Evolutionary conservation across 2,329 filamentous ascomycete species (phyloP), one percentile per base, ranked within the genome.

Genomic region (Alternaria ventricosa): DNA sequence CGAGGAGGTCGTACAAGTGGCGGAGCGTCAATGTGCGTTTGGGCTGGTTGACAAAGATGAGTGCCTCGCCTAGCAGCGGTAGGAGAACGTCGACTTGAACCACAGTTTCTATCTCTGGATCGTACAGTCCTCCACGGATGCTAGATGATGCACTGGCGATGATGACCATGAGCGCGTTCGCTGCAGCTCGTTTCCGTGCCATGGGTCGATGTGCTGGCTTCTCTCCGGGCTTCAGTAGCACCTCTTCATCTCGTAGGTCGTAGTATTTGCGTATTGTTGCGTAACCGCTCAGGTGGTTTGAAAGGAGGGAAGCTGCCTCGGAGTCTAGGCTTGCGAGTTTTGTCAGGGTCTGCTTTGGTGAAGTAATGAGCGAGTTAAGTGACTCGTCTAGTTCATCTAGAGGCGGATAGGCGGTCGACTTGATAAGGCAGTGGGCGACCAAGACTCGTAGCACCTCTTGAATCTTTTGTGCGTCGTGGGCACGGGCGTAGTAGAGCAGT

Each of bases 221-320:
- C 57, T 71, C 59, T 53, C 69, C 71, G 6, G 79, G 71, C 23
- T 80, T 75, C 10, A 80, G 65, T 6, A 79, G 66, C 5, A 85
- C 67, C n/a, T 86, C 84, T 71, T 88, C 87, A 74, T 98, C 95
- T 53, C 95, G 89, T n/a, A 94, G 86, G 66, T 94, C 91, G 79
- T 97, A 98, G 82, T 95, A 97, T 70, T 90, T 91, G 36, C 95
- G 91, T 20, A 98, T 84, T 0, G 94, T 97, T 22, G 94, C 95
- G 75, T 98, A 98, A 22, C 95, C 95, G 77, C 92, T 96, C 10
- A 97, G 88, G 81, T 94, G 91, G 65, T 91, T 92, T 50, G 94
- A 92, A 4, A 98, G 85, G 11, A 97, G 87, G 70, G 92, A 87
- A 9, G 94, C 95, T 8, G 93, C 94, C 75, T 94, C 91, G 30